These are phyloP conservation scores for Oryza australiensis DNA, from an alignment of 176 grass and related monocot genomes.

Conservation along the genomic window DNA sequence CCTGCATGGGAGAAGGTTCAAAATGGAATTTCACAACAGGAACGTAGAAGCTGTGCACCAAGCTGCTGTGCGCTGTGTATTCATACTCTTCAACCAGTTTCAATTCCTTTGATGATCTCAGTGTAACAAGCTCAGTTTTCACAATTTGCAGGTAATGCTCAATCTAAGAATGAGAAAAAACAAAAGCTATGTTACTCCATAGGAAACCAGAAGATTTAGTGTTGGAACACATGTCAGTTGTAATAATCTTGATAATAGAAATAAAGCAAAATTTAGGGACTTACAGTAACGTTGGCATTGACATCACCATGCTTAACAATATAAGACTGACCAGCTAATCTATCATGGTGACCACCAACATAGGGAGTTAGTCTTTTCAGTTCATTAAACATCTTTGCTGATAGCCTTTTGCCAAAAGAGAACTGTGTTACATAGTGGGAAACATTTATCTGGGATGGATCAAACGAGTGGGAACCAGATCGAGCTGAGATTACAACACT, in stretches of 20 bases:
- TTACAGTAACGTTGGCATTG: constrained; percentile 92
- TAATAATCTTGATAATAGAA: neutral
- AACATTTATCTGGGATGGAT: constrained; percentile 97
- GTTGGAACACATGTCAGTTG: neutral
- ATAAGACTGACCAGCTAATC: constrained; percentile 75
- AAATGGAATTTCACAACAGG: constrained; percentile 97
- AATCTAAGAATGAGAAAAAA: constrained; percentile 68
- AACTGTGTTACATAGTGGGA: constrained; percentile 87
- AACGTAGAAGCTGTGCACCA: constrained; percentile 86
- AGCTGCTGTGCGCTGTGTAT: constrained; percentile 96
- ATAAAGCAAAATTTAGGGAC: constrained; percentile 19
- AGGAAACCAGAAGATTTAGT: constrained; percentile 16
- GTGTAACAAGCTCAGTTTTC: constrained; percentile 74
- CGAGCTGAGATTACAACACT: constrained; percentile 91
- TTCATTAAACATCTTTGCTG: constrained; percentile 57
- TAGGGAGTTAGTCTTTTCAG: constrained; percentile 82
- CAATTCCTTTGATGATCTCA: constrained; percentile 56
- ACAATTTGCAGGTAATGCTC: constrained; percentile 99
- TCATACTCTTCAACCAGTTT: constrained; percentile 96
- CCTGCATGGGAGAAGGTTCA: constrained; percentile 99
- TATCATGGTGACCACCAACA: constrained; percentile 73
- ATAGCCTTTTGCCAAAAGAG: constrained; percentile 88
- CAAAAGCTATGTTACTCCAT: constrained; percentile 10
- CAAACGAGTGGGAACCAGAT: constrained; percentile 92
- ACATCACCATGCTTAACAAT: constrained; percentile 59